Evolutionary conservation across 768 basidiomycete species (phyloP).

Genomic region (Pisolithus orientalis): DNA sequence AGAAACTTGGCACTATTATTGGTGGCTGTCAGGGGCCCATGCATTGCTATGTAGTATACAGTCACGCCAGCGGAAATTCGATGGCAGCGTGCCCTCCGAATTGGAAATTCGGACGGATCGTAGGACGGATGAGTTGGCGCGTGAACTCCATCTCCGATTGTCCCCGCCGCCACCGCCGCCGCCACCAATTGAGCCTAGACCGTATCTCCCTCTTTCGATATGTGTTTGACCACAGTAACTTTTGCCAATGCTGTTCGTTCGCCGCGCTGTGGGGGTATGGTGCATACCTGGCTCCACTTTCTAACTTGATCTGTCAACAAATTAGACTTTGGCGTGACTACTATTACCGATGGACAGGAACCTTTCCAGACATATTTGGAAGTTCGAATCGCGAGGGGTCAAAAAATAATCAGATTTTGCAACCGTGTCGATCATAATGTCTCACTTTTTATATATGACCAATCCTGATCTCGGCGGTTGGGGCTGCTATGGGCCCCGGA

Average conservation of each 20-base stretch:
- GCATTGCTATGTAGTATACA: too few species aligned
- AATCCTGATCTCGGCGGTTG: conserved; percentile 6
- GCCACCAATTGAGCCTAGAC: too few species aligned
- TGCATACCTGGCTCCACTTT: too few species aligned
- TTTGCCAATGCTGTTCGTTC: too few species aligned
- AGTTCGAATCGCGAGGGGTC: conserved; percentile 18
- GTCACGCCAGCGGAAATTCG: too few species aligned
- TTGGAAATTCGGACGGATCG: conserved; percentile 1
- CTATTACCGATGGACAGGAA: conserved; percentile 37
- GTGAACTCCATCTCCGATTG: neutral
- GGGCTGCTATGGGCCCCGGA: neutral
- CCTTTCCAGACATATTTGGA: conserved; percentile 32
- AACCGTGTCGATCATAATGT: conserved; percentile 40
- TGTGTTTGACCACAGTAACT: too few species aligned
- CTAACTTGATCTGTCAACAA: neutral
- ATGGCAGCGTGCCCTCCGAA: neutral
- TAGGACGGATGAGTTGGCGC: neutral
- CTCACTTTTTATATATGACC: conserved; percentile 34
- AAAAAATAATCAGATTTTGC: conserved; percentile 5
- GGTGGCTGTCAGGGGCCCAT: too few species aligned
- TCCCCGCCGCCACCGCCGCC: too few species aligned
- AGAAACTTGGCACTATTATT: neutral
- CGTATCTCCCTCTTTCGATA: too few species aligned
- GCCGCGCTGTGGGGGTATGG: too few species aligned
- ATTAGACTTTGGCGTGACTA: conserved; percentile 25